Conservation (phyloP, 106 monocot genomes). For the Hemerocallis citrina region DNA sequence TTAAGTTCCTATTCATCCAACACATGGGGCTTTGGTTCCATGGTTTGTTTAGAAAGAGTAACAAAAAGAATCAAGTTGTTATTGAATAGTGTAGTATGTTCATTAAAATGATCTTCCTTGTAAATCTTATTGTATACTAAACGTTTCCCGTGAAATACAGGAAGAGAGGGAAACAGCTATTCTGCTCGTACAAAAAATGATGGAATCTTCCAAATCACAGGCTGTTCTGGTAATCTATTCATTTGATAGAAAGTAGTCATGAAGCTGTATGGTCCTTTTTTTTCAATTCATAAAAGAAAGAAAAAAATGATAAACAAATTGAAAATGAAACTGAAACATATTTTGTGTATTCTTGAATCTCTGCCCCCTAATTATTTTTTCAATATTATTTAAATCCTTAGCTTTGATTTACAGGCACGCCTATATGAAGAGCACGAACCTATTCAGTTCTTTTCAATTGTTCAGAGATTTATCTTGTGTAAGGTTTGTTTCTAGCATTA, state of each 20-base stretch:
- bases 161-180: slow-evolving; percentile 69
- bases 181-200: slow-evolving; percentile 64
- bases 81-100: too few species aligned
- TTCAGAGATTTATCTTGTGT: slow-evolving; percentile 74
- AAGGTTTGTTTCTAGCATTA: slow-evolving; percentile 44
- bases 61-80: too few species aligned
- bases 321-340: background rate
- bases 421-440: slow-evolving; percentile 93
- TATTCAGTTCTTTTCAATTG: slow-evolving; percentile 76
- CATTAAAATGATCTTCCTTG: too few species aligned
- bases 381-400: background rate
- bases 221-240: slow-evolving; percentile 55
- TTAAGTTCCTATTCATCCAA: too few species aligned
- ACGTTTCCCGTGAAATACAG: slow-evolving; percentile 23
- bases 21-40: too few species aligned
- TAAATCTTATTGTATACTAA: too few species aligned
- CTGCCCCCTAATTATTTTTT: background rate
- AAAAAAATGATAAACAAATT: too few species aligned
- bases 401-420: slow-evolving; percentile 31
- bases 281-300: too few species aligned
- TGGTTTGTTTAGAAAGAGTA: too few species aligned
- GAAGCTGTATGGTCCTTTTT: background rate
- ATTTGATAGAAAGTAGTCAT: background rate
- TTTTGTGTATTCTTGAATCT: background rate
- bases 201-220: slow-evolving; percentile 63